Evolutionary conservation across 2,329 filamentous ascomycete species (phyloP), one percentile per base, ranked within the genome.

Genomic region (Fusarium nygamai): DNA sequence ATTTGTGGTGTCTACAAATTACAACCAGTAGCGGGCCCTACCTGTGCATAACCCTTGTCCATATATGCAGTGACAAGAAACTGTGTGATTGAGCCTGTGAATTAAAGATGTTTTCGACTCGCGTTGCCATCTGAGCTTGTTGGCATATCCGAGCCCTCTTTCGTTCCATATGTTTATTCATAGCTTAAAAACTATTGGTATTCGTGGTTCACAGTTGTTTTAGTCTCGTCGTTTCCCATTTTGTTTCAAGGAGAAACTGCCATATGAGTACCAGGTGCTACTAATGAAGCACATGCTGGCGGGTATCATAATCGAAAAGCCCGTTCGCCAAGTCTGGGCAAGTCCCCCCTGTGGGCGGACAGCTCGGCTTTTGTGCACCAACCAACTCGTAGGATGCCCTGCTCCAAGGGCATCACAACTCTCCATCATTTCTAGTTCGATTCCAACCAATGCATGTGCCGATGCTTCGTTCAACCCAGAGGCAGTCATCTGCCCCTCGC

Each of bases 401-500:
- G 50, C 63, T 73, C 53, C 58, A 20, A 74, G 46, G 41, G 57
- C 65, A 53, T 73, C 44, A 54, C 58, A 59, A 53, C 62, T 60
- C 69, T 56, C 64, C 62, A 71, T 68, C 44, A n/a, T 48, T 61
- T 62, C 50, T 58, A 43, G 43, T 34, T 50, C 58, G 41, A 33
- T 67, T 59, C 66, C 66, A 73, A 63, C 53, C 61, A 54, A 61
- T 50, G 33, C 34, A 34, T 31, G 39, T 29, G 38, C 19, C 59
- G 43, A 27, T 59, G 33, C 50, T 41, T 34, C 50, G 36, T 46
- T 44, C 47, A 61, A 59, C 59, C 44, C n/a, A 54, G 5, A 34
- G 65, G 43, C 62, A 61, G 62, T 62, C 76, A 78, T 65, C 77
- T 80, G 22, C 74, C 78, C 58, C 79, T 76, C 12, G 79, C 76